Base-by-base conservation (phyloP, 2,329 filamentous ascomycete genomes). In the Chalaropsis thielavioides region DNA sequence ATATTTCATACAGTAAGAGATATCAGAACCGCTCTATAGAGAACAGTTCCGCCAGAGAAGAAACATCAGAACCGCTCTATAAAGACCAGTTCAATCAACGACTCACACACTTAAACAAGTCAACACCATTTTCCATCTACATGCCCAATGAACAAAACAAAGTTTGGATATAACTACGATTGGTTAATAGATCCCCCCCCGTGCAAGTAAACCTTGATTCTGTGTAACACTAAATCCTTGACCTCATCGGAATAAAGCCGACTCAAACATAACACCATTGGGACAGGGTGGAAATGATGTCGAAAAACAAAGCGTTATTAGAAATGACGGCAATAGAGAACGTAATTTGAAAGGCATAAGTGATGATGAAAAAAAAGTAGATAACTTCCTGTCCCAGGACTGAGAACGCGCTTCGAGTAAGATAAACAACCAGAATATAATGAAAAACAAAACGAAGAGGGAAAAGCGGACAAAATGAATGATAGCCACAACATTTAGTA, bases 341-440 rank as follows among this genome's bases (percentile, higher is more conserved):
- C 1, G 5, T 59, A 22, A 35, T 10, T 19, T n/a, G 38, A 35
- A 60, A 58, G 27, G 10, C 24, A 58, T 17, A 46, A 40, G 49
- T 10, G 24, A 43, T 43, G 38, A 41, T 24, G 43, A 56, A 27
- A 38, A 38, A 6, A 49, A 58, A 38, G 31, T 35, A 35, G 10
- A 58, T 31, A 58, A 31, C 17, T 58, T 58, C 54, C 27, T 31
- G 54, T 38, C 13, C 27, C 54, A 38, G n/a, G 24, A 31, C 24
- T 27, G 17, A 58, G 54, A 58, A 35, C n/a, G 17, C 27, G 43
- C 43, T 46, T 17, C 8, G 24, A 62, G 46, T 31, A 54, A 56
- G 17, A 40, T 10, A n/a, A 56, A 27, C 63, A 63, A 64, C 54
- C 56, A 58, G 54, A 41, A 7, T n/a, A 40, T 44, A 24, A 35